Base-by-base conservation (phyloP, 2,329 filamentous ascomycete species). In the Ophiocordyceps australis region DNA sequence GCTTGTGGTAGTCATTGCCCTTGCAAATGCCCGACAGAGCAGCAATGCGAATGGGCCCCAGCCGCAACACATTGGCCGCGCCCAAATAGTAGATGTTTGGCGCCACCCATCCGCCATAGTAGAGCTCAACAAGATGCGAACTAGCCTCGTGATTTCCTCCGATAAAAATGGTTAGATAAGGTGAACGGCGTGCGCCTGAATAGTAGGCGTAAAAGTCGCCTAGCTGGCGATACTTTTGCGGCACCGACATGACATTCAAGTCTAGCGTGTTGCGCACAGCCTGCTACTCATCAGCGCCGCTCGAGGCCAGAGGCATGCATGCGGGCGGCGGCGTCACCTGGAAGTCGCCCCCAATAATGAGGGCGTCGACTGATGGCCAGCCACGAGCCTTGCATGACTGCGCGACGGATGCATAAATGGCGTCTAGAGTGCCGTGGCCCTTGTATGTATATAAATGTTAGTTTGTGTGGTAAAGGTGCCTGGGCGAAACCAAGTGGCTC, bases 61-160 rank as follows among this genome's bases (percentile, higher is more conserved):
- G 59, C 12, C 76, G 74, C 21, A 98, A 47, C 7, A 98, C 74
- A 43, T 92, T 94, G 31, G 89, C 82, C 18, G 83, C 81, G 25
- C 89, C 89, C 47, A 95, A 65, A 52, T 94, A 98, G 59, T 94
- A 98, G 35, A 98, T 95, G 38, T 89, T 92, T 7, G 82, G 83
- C 7, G 86, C 86, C 5, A 82, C 89, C 89, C 89, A 98, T 26
- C 89, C 89, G 26, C 89, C 89, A 45, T 95, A 92, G 55, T 81
- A 92, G 1, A 98, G 65, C 52, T 98, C 89, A 59, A 74, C 89
- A 5, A 93, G 58, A 49, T 95, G 73, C 26, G 79, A 83, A 41
- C 79, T 79, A 1, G 89, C 86, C 54, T 98, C 89, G 42, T 98
- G 89, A 45, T 98, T 98, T 3, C 89, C 89, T 22, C 75, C 85